These are phyloP conservation scores for Leptomonas pyrrhocoris DNA, from an alignment of 208 protist species.

Conservation along the genomic window DNA sequence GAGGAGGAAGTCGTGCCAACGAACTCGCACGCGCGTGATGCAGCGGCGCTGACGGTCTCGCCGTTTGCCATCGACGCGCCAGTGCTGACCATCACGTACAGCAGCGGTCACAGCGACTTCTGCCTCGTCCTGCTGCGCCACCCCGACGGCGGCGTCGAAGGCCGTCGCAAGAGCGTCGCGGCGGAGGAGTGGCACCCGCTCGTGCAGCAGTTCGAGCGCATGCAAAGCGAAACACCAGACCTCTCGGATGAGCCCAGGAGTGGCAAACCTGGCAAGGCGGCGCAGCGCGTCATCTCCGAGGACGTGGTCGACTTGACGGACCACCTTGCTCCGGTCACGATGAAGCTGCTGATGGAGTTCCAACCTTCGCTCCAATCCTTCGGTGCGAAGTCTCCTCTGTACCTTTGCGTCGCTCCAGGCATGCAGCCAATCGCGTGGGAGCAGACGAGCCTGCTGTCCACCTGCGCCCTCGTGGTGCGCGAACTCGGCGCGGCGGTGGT, in stretches of 20 bases:
- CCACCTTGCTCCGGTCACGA: slow-evolving; percentile 21
- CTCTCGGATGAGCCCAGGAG: slow-evolving; percentile 11
- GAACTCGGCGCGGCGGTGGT: slow-evolving; percentile 60
- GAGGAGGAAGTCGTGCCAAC: background rate
- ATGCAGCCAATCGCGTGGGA: slow-evolving; percentile 76
- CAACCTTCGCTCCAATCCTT: slow-evolving; percentile 33
- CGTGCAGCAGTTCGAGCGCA: slow-evolving; percentile 20
- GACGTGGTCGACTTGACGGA: slow-evolving; percentile 21
- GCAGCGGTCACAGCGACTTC: background rate
- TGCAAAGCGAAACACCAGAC: slow-evolving; percentile 21
- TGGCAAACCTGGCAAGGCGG: slow-evolving; percentile 16
- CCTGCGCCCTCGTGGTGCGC: slow-evolving; percentile 55
- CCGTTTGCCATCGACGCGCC: slow-evolving; percentile 29
- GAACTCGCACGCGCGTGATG: slow-evolving; percentile 7
- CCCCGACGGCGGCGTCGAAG: slow-evolving; percentile 53
- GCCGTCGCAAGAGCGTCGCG: slow-evolving; percentile 33
- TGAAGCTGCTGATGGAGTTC: slow-evolving; percentile 54
- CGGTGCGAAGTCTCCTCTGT: slow-evolving; percentile 46
- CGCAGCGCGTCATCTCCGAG: slow-evolving; percentile 46
- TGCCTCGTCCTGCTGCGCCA: slow-evolving; percentile 60
- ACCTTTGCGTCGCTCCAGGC: slow-evolving; percentile 72
- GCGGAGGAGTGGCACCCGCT: slow-evolving; percentile 26
- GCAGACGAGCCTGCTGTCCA: slow-evolving; percentile 41
- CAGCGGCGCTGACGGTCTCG: slow-evolving; percentile 7
- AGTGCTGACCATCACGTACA: slow-evolving; percentile 28